These are phyloP conservation scores for Aspergillus spinulosporus DNA, from an alignment of 2,329 filamentous ascomycete species.

Conservation along the genomic window DNA sequence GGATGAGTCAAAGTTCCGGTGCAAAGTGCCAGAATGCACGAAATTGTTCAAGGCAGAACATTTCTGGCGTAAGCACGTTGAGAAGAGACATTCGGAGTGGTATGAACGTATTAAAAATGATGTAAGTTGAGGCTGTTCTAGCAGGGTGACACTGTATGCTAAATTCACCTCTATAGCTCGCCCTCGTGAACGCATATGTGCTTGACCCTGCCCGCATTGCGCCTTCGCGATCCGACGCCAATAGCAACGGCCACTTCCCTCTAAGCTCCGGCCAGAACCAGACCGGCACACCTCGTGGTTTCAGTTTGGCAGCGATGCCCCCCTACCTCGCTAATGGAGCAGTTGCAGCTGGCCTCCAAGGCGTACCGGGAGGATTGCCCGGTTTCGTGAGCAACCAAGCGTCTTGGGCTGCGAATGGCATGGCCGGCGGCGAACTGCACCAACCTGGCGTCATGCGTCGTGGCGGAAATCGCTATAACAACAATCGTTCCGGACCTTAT, in stretches of 20 bases:
- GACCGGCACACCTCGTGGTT: conserved; percentile 84
- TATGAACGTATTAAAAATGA: conserved; percentile 76
- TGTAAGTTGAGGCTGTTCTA: conserved; percentile 56
- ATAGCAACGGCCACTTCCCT: conserved; percentile 94
- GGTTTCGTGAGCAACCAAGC: conserved; percentile 33
- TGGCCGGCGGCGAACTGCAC: conserved; percentile 50
- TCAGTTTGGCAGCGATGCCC: conserved; percentile 74
- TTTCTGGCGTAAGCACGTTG: conserved; percentile 97
- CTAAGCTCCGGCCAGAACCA: conserved; percentile 72
- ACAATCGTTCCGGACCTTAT: conserved; percentile 69
- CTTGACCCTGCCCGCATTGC: conserved; percentile 93
- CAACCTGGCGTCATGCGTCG: conserved; percentile 68
- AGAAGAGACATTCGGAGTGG: conserved; percentile 93
- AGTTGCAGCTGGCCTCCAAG: conserved; percentile 39
- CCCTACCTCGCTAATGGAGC: conserved; percentile 55
- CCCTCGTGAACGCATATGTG: conserved; percentile 90
- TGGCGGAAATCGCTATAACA: conserved; percentile 62
- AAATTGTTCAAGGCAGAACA: conserved; percentile 97
- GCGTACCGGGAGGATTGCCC: conserved; percentile 33
- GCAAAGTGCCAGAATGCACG: conserved; percentile 91
- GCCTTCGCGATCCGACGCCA: conserved; percentile 87
- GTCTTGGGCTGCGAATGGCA: conserved; percentile 34
- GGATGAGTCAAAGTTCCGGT: conserved; percentile 94
- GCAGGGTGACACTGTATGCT: conserved; percentile 24
- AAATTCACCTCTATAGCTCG: conserved; percentile 59